Percentiles rank a stretch among this genome's conserved stretches.
These are phyloP conservation scores for Santalum album DNA, from an alignment of 164 flowering plant species.

Conservation along the genomic window DNA sequence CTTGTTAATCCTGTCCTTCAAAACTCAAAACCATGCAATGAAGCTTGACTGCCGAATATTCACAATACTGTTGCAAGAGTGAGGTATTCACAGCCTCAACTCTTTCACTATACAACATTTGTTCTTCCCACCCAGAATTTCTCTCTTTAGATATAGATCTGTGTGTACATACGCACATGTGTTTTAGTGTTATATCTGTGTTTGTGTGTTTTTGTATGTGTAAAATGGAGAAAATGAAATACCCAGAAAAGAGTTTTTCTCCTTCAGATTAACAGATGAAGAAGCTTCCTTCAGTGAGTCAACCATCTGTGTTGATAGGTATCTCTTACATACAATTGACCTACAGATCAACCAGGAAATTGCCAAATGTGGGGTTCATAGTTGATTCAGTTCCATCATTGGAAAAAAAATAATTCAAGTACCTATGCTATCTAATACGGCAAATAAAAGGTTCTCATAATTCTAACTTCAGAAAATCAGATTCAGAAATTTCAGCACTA, in stretches of 20 bases:
- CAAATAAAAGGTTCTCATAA: no score
- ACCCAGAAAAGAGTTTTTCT: conserved; percentile 47
- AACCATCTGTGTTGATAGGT: conserved; percentile 25
- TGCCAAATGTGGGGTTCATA: no score
- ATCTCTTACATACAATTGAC: no score
- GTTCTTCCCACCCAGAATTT: not conserved
- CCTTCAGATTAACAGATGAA: conserved; percentile 23
- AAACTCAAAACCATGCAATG: not conserved
- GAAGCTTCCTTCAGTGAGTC: conserved; percentile 33
- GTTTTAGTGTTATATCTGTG: not conserved
- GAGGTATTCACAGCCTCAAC: not conserved
- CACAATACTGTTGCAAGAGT: not conserved
- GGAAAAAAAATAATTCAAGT: no score
- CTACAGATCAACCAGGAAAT: no score
- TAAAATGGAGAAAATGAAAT: not conserved
- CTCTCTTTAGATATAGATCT: not conserved
- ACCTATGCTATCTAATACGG: no score
- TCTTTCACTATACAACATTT: not conserved
- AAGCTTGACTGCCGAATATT: not conserved
- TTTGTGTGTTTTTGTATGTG: not conserved
- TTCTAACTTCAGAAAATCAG: no score
- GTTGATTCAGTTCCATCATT: no score
- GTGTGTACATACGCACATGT: not conserved
- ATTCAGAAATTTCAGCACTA: no score
- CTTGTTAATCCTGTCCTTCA: not conserved